These are phyloP conservation scores for Leishmania amazonensis DNA, from an alignment of 208 protist genomes.

Conservation along the genomic window DNA sequence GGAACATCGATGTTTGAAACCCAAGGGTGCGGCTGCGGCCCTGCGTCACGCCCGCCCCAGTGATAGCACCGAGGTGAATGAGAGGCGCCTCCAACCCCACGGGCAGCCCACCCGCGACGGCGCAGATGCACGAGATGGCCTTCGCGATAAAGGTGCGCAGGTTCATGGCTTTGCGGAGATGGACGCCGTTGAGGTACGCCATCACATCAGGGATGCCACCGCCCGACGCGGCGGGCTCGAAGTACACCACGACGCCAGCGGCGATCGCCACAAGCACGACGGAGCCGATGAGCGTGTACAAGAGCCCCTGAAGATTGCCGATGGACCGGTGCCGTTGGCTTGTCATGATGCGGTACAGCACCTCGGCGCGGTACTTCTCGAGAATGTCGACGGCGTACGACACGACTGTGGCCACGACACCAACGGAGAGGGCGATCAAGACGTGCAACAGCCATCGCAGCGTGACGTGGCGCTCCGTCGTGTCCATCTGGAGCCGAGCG, in stretches of 20 bases:
- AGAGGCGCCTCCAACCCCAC: constrained; percentile 96
- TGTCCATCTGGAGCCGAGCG: constrained; percentile 40
- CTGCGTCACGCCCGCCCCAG: constrained; percentile 93
- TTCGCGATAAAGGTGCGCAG: constrained; percentile 88
- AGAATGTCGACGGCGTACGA: constrained; percentile 71
- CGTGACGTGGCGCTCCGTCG: constrained; percentile 52
- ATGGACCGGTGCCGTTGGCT: constrained; percentile 16
- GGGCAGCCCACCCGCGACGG: constrained; percentile 89
- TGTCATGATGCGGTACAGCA: constrained; percentile 48
- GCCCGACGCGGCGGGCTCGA: constrained; percentile 84
- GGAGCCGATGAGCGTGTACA: constrained; percentile 56
- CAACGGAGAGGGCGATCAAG: constrained; percentile 82
- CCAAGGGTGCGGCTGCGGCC: constrained; percentile 86
- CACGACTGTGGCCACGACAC: constrained; percentile 69
- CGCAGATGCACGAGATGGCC: constrained; percentile 83
- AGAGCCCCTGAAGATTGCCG: constrained; percentile 40
- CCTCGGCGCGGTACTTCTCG: constrained; percentile 51
- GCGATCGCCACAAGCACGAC: constrained; percentile 55
- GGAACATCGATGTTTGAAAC: constrained; percentile 77
- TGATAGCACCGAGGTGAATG: constrained; percentile 96
- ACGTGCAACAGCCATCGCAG: constrained; percentile 88
- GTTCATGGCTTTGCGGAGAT: constrained; percentile 89
- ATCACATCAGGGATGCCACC: constrained; percentile 93
- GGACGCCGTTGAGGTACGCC: constrained; percentile 94
- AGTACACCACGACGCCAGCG: constrained; percentile 73